phyloP scores from a whole-genome alignment of 2,329 filamentous ascomycete genomes.

The Emergomyces pasteurianus region DNA sequence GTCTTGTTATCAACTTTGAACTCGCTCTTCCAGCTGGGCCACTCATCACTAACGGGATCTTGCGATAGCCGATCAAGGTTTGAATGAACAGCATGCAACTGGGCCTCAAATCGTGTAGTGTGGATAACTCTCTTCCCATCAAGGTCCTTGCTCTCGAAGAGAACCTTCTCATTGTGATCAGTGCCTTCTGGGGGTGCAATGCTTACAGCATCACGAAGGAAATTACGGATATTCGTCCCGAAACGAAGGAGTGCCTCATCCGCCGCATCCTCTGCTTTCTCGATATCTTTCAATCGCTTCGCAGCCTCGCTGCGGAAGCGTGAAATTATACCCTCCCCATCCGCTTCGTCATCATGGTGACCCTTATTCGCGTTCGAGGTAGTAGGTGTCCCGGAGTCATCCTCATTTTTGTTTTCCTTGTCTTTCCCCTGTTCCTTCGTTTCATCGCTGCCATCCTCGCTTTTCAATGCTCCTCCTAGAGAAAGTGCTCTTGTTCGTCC shows the following conservation, averaged over 20 bases:
- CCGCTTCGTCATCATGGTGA: conserved; percentile 17
- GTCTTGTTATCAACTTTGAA: conserved; percentile 82
- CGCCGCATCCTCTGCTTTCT: conserved; percentile 86
- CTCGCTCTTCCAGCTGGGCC: conserved; percentile 55
- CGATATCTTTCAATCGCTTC: conserved; percentile 76
- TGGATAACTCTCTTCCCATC: conserved; percentile 88
- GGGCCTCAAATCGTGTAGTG: conserved; percentile 85
- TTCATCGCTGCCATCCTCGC: conserved; percentile 12
- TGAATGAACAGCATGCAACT: conserved; percentile 89
- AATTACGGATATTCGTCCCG: conserved; percentile 77
- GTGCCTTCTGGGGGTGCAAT: conserved; percentile 59
- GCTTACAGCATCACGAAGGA: conserved; percentile 78
- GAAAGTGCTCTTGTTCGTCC: conserved; percentile 64
- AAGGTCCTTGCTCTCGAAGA: conserved; percentile 91
- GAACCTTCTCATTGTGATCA: conserved; percentile 46
- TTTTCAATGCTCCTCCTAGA: conserved; percentile 35
- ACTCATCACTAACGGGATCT: conserved; percentile 67
- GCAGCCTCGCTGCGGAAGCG: conserved; percentile 65
- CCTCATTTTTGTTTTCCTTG: conserved; percentile 9
- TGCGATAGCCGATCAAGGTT: conserved; percentile 68
- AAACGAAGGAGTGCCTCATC: conserved; percentile 91
- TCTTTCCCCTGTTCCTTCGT: conserved; percentile 18
- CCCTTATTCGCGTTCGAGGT: conserved; percentile 12
- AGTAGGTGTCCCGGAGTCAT: conserved; percentile 13
- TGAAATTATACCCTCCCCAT: conserved; percentile 55